phyloP scores from a whole-genome alignment of 2,329 filamentous ascomycete species.

The Cladophialophora bantiana region DNA sequence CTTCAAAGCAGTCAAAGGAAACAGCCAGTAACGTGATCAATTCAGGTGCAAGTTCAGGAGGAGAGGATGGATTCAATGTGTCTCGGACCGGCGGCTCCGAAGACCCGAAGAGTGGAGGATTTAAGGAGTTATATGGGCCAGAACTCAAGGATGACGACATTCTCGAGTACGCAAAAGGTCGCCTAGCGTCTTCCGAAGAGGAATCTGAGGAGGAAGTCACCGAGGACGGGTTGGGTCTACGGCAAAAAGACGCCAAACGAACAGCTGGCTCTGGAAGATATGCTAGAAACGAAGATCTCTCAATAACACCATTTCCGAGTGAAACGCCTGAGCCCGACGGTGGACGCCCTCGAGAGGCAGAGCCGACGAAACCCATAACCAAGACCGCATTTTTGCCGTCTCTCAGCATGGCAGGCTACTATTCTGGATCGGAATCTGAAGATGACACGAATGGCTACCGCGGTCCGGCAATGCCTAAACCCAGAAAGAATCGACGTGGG shows the following conservation, averaged over 20 bases:
- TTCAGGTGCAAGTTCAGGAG: constrained; percentile 22
- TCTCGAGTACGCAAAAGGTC: constrained; percentile 17
- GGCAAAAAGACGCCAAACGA: background rate
- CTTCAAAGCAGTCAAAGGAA: constrained; percentile 25
- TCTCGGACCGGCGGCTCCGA: constrained; percentile 35
- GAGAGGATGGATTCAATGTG: constrained; percentile 40
- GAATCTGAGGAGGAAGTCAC: constrained; percentile 12
- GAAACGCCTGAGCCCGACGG: constrained; percentile 1
- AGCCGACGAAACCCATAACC: background rate
- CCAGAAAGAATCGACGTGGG: constrained; percentile 64
- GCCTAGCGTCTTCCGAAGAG: constrained; percentile 30
- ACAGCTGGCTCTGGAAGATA: background rate
- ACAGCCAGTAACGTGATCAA: constrained; percentile 28
- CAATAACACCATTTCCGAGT: constrained; percentile 27
- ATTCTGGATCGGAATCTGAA: constrained; percentile 66
- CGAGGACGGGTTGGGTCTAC: background rate
- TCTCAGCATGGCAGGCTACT: constrained; percentile 67
- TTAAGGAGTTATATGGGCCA: constrained; percentile 6
- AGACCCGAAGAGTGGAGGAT: constrained; percentile 7
- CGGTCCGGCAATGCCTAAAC: constrained; percentile 44
- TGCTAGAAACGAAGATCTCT: constrained; percentile 10
- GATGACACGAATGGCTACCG: constrained; percentile 51
- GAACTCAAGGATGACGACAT: constrained; percentile 24
- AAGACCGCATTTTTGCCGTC: constrained; percentile 66
- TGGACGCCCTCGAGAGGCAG: background rate